A percentile compares a stretch with the other conserved stretches of the same genome.
Evolutionary conservation across 257 asterid genomes (phyloP).

Genomic region (Plectranthus barbatus): DNA sequence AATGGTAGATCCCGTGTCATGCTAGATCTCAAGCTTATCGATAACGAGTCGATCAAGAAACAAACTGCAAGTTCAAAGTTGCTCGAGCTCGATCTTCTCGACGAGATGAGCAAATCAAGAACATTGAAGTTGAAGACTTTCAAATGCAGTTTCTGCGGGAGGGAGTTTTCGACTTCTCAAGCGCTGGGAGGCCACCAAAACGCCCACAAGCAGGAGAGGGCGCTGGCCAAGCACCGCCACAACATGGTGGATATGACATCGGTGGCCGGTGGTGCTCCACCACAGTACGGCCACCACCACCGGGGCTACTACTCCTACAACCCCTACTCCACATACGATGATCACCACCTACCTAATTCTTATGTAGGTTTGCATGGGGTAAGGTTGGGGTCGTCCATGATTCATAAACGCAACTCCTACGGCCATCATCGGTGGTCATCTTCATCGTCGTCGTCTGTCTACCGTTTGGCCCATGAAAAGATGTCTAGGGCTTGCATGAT

Average conservation of each 20-base stretch:
- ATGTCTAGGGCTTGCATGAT: constrained; percentile 16
- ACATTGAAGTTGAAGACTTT: constrained; percentile 24
- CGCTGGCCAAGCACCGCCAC: constrained; percentile 42
- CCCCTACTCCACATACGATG: constrained; percentile 26
- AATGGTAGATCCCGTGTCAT: neutral
- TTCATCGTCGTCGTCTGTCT: constrained; percentile 3
- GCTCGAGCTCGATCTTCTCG: constrained; percentile 33
- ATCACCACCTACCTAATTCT: constrained; percentile 24
- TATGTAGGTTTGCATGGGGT: constrained; percentile 21
- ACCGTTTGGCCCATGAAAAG: constrained; percentile 13
- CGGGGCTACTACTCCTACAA: constrained; percentile 36
- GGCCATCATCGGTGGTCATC: constrained; percentile 23
- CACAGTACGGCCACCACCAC: constrained; percentile 18
- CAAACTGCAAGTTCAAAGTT: constrained; percentile 14
- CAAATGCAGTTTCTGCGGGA: constrained; percentile 48
- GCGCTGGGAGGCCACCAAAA: constrained; percentile 80
- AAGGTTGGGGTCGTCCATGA: constrained; percentile 37
- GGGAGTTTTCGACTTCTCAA: constrained; percentile 63
- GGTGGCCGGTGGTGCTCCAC: neutral
- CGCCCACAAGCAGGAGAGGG: constrained; percentile 65
- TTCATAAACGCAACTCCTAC: constrained; percentile 33
- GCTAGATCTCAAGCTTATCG: constrained; percentile 32
- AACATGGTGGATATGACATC: constrained; percentile 23
- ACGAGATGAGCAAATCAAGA: constrained; percentile 1
- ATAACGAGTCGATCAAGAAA: constrained; percentile 9